Evolutionary conservation across 2,329 filamentous ascomycete species (phyloP), one percentile per base, ranked within the genome.

Genomic region (Myriosclerotinia duriaeana): DNA sequence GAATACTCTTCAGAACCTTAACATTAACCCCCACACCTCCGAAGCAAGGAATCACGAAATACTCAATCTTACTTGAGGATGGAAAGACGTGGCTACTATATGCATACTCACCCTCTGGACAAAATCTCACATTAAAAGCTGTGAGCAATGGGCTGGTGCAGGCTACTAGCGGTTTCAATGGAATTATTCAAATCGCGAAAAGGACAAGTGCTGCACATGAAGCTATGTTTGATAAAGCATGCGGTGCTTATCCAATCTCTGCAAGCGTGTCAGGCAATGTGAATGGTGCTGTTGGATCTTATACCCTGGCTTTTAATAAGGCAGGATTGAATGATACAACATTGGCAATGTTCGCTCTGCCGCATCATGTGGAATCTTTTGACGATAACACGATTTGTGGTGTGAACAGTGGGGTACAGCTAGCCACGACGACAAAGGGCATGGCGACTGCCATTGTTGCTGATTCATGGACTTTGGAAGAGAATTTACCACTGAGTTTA

Each of bases 361-460:
- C 93, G 30, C 95, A 98, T 77, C 95, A 98, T 71, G 76, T 92
- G 3, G 80, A 87, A 42, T 92, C 91, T 0, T 93, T 98, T 68
- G 86, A 92, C 70, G 30, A n/a, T 58, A n/a, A 9, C 17, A 65
- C 62, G 22, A 17, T 46, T n/a, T 58, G 62, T 44, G 15, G 30
- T 38, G 62, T 59, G 9, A 38, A 11, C 12, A 38, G 20, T 11
- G 53, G 30, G 15, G 62, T 59, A 20, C 52, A 58, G 69, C 80
- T 98, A 63, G 85, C 89, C 66, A 94, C 92, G 0, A 90, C 92
- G 0, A 96, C 92, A 26, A 98, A 97, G 78, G 95, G 95, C 14
- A 79, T 86, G 17, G 90, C 90, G 9, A 90, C 85, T 0, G 90
- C 89, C 0, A 84, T 97, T 0, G 78, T 88, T 64, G 90, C 86